A percentile compares a stretch with the other conserved stretches of the same genome.
phyloP scores from a whole-genome alignment of 352 stramenopile genomes.

The Aphanomyces stellatus region DNA sequence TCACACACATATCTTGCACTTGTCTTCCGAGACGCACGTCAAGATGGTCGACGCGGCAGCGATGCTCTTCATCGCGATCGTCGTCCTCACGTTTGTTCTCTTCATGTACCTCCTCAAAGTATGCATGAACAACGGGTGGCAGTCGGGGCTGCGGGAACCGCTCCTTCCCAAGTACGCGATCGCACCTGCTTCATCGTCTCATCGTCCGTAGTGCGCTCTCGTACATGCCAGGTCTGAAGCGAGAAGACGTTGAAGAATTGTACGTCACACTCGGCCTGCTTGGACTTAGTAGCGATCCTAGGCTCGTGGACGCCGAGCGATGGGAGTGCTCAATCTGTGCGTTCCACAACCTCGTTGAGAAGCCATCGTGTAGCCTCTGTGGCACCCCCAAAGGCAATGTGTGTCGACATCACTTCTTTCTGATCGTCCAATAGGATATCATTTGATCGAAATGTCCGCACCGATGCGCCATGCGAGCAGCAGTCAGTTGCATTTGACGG shows the following conservation, averaged over 20 bases:
- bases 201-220: neutral
- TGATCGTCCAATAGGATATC: neutral
- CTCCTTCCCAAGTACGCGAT: neutral
- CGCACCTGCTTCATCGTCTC: neutral
- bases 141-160: neutral
- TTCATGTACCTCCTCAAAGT: neutral
- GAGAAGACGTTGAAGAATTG: slow-evolving; percentile 10
- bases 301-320: neutral
- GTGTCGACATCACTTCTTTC: too few relatives aligned
- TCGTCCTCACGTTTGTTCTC: neutral
- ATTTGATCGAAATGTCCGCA: neutral
- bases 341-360: neutral
- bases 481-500: too few relatives aligned
- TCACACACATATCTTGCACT: too few relatives aligned
- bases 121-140: neutral
- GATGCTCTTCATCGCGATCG: neutral
- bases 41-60: neutral
- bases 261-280: neutral
- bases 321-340: slow-evolving; percentile 16
- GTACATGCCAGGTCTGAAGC: slow-evolving; percentile 18
- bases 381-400: slow-evolving; percentile 13
- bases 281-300: neutral
- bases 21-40: too few relatives aligned
- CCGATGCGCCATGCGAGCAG: too few relatives aligned
- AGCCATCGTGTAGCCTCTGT: slow-evolving; percentile 8